These are phyloP conservation scores for Calonectria hongkongensis DNA, from an alignment of 2,329 filamentous ascomycete species.

Conservation along the genomic window DNA sequence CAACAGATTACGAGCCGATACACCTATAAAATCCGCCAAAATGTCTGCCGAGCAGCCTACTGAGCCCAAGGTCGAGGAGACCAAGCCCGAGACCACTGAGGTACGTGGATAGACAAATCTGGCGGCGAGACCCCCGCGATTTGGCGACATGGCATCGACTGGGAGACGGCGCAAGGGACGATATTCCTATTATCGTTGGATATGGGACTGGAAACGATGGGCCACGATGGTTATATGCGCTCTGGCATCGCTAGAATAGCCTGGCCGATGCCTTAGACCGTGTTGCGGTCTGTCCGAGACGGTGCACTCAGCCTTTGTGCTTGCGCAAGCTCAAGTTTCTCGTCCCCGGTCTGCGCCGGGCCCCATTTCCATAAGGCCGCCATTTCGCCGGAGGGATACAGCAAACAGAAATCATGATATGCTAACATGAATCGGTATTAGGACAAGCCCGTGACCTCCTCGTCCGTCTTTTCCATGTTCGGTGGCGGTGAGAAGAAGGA, in stretches of 20 bases:
- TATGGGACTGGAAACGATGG: background rate
- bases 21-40: conserved; percentile 51
- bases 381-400: background rate
- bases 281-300: conserved; percentile 30
- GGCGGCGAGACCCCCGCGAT: conserved; percentile 31
- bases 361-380: background rate
- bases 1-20: conserved; percentile 33
- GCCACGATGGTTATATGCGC: background rate
- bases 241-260: background rate
- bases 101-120: conserved; percentile 46
- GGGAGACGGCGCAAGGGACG: conserved; percentile 4
- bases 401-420: background rate
- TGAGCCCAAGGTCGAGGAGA: conserved; percentile 72
- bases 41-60: conserved; percentile 71
- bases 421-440: conserved; percentile 29
- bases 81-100: conserved; percentile 55
- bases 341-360: background rate
- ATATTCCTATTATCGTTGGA: background rate
- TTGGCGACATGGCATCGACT: conserved; percentile 32
- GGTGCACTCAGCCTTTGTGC: background rate
- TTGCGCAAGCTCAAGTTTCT: background rate
- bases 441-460: conserved; percentile 70
- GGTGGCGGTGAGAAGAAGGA: conserved; percentile 98
- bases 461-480: conserved; percentile 97
- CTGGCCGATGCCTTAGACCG: background rate